Evolutionary conservation across 441 rosid genomes (phyloP).

Genomic region (Brassica balearica): DNA sequence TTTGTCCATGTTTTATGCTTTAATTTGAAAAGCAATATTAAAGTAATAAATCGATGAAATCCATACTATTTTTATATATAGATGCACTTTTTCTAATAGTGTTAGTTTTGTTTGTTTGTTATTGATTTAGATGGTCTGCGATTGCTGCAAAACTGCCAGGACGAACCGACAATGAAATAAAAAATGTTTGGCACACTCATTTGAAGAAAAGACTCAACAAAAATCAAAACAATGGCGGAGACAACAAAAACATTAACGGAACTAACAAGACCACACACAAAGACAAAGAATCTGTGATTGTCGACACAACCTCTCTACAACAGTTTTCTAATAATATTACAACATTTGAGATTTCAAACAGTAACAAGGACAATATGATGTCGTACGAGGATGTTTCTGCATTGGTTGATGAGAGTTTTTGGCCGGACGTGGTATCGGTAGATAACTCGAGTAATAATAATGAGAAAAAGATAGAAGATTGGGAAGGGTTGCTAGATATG

Average conservation of each 20-base stretch:
- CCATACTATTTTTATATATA: too few relatives aligned
- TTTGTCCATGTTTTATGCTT: too few relatives aligned
- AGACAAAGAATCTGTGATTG: slow-evolving; percentile 11
- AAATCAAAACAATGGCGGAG: slow-evolving; percentile 36
- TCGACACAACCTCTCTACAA: slow-evolving; percentile 12
- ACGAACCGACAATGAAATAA: slow-evolving; percentile 56
- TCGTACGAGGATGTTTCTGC: slow-evolving; percentile 30
- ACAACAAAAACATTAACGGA: slow-evolving; percentile 30
- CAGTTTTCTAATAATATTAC: slow-evolving; percentile 1
- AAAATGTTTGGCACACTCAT: slow-evolving; percentile 57
- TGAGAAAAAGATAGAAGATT: too few relatives aligned
- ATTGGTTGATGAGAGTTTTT: slow-evolving; percentile 38
- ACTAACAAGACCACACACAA: not conserved
- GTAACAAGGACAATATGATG: not conserved
- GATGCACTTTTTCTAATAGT: not conserved
- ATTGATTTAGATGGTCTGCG: slow-evolving; percentile 48
- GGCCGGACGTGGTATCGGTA: slow-evolving; percentile 41
- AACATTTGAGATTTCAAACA: slow-evolving; percentile 5
- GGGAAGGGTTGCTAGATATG: too few relatives aligned
- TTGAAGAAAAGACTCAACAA: slow-evolving; percentile 49
- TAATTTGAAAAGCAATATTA: too few relatives aligned
- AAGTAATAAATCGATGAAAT: too few relatives aligned
- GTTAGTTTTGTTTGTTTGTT: slow-evolving; percentile 25
- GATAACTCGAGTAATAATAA: not conserved
- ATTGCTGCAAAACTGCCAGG: slow-evolving; percentile 54